phyloP scores from a whole-genome alignment of 2,329 filamentous ascomycete species.

The Fusarium tjaetaba region DNA sequence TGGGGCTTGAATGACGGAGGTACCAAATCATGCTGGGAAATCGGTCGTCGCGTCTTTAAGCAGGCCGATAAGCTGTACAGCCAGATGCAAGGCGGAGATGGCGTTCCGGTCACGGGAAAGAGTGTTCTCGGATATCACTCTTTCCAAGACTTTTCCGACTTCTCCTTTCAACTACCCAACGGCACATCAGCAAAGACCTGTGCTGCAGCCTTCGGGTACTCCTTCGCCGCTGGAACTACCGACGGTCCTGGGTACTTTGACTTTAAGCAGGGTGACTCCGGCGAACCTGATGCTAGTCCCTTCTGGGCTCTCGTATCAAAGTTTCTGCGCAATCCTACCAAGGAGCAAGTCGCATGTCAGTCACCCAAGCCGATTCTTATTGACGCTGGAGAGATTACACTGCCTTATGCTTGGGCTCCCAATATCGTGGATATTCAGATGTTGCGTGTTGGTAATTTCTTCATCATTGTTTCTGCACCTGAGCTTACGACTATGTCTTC shows the following conservation, averaged over 20 bases:
- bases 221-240: background rate
- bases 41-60: background rate
- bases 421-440: conserved; percentile 8
- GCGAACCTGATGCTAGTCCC: background rate
- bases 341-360: background rate
- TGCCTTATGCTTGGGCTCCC: conserved; percentile 2
- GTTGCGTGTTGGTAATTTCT: conserved; percentile 6
- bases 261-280: conserved; percentile 5
- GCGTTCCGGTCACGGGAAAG: background rate
- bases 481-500: conserved; percentile 6
- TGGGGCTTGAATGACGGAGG: conserved; percentile 8
- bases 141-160: background rate
- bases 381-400: background rate
- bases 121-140: conserved; percentile 2
- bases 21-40: conserved; percentile 7
- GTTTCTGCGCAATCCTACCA: background rate
- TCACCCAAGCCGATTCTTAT: conserved; percentile 1
- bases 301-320: conserved; percentile 8
- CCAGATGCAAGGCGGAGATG: background rate
- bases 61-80: background rate
- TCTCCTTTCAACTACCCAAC: background rate
- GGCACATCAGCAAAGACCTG: background rate
- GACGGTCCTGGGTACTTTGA: conserved; percentile 8
- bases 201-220: background rate
- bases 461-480: background rate